Evolutionary conservation across 176 grass and related monocot genomes (phyloP), one percentile per base, ranked within the genome.

Genomic region (Saccharum spontaneum): DNA sequence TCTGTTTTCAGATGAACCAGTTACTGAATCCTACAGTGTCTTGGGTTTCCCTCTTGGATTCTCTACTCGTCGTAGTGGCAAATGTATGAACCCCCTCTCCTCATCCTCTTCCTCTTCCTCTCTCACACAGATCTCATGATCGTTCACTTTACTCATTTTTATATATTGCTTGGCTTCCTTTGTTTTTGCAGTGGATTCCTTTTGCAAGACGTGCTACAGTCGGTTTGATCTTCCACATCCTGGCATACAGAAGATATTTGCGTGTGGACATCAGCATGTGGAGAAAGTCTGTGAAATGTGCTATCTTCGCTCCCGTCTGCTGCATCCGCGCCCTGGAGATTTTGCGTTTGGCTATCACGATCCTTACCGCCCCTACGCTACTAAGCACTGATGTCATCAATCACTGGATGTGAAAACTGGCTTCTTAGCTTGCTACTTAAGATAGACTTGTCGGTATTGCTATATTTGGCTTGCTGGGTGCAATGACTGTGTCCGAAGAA

Each of bases 111-210:
- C 46, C 12, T 50, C 48, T 50, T 50, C 48, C 6, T n/a, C 67
- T n/a, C 36, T 38, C 3, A 22, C 43, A 14, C 65, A 16, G 31
- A 13, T 11, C 12, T 49, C 13, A 49, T 0, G 13, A 49, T 49
- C 0, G 15, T 50, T 15, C 48, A 50, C 4, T 16, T 0, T 0
- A 50, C 4, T 16, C 6, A 6, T 1, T 15, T 49, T 49, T 49
- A 22, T 52, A 36, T 36, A 50, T 17, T 55, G 46, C 17, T 36
- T 81, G 45, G 12, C 64, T 69, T 81, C 28, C 3, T 70, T 45
- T 69, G 30, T 24, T 69, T 81, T 55, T 81, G 11, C 37, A 78
- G 63, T 69, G 20, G 65, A 81, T 69, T 24, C 20, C 31, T 10
- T 10, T 50, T 81, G 79, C 46, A 70, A 70, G 44, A 70, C 79